phyloP scores from a whole-genome alignment of 1,284 basidiomycete species.

The Pseudozyma tsukubaensis region DNA sequence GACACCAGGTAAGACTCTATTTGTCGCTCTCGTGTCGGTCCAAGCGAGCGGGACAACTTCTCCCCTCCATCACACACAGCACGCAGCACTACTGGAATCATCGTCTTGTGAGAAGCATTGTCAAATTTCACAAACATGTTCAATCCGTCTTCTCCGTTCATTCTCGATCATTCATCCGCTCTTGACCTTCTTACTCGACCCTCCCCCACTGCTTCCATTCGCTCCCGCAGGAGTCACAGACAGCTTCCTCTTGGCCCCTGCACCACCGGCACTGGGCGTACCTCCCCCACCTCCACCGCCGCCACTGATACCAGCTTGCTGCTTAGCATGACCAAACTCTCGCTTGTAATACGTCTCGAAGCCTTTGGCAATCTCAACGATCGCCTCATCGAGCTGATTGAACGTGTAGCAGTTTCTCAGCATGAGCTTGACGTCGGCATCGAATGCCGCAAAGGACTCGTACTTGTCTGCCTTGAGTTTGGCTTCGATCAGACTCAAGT shows the following conservation, averaged over 20 bases:
- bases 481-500: constrained; percentile 82
- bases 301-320: constrained; percentile 28
- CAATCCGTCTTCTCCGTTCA: too few species aligned
- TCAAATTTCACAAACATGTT: background rate
- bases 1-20: too few species aligned
- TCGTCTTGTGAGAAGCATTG: too few species aligned
- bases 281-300: constrained; percentile 8
- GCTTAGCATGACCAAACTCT: constrained; percentile 49
- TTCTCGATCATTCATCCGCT: constrained; percentile 5
- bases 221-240: background rate
- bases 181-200: constrained; percentile 37
- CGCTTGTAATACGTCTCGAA: constrained; percentile 68
- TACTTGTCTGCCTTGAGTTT: constrained; percentile 87
- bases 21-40: too few species aligned
- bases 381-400: constrained; percentile 83
- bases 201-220: background rate
- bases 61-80: too few species aligned
- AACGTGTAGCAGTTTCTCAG: constrained; percentile 84
- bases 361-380: constrained; percentile 72
- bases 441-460: constrained; percentile 79
- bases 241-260: constrained; percentile 19
- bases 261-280: background rate
- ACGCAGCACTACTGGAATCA: too few species aligned
- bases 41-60: too few species aligned
- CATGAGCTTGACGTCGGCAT: constrained; percentile 86